Percentiles rank a stretch among this genome's conserved stretches.
Conservation (phyloP, 306 rosid species). For the Datisca glomerata region DNA sequence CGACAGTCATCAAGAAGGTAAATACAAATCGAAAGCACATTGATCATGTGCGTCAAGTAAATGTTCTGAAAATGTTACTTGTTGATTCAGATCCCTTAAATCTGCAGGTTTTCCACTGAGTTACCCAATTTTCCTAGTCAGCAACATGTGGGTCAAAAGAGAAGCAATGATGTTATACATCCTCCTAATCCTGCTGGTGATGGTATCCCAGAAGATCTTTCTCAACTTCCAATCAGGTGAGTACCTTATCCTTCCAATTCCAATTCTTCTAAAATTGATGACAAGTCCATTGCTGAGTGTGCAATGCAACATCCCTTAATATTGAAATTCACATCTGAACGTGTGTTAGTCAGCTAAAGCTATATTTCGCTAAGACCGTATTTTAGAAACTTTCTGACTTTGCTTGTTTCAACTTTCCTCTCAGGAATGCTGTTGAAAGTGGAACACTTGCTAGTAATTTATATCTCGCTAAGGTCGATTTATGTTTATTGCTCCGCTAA, state of each 20-base stretch:
- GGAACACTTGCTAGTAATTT: constrained; percentile 58
- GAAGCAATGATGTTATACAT: constrained; percentile 41
- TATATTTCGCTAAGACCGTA: too few species aligned
- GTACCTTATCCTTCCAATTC: constrained; percentile 11
- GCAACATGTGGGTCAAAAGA: constrained; percentile 51
- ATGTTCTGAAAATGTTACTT: too few species aligned
- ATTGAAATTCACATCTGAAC: too few species aligned
- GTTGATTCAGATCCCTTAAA: not conserved
- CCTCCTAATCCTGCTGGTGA: constrained; percentile 35
- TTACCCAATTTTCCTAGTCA: constrained; percentile 43
- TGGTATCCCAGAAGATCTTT: constrained; percentile 36
- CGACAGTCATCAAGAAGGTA: constrained; percentile 59
- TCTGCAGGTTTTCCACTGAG: constrained; percentile 75
- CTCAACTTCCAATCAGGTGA: constrained; percentile 54
- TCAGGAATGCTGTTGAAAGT: constrained; percentile 61
- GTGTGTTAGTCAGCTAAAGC: too few species aligned
- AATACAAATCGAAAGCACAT: too few species aligned
- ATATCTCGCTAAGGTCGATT: constrained; percentile 70
- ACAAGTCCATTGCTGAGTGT: too few species aligned
- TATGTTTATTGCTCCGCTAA: constrained; percentile 8
- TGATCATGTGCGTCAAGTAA: too few species aligned
- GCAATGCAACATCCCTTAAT: too few species aligned
- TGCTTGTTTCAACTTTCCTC: constrained; percentile 14
- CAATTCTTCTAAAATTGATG: not conserved
- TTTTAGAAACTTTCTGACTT: constrained; percentile 12